A percentile compares a stretch with the other conserved stretches of the same genome.
Conservation (phyloP, 2,329 filamentous ascomycete genomes). For the Colletotrichum plurivorum region DNA sequence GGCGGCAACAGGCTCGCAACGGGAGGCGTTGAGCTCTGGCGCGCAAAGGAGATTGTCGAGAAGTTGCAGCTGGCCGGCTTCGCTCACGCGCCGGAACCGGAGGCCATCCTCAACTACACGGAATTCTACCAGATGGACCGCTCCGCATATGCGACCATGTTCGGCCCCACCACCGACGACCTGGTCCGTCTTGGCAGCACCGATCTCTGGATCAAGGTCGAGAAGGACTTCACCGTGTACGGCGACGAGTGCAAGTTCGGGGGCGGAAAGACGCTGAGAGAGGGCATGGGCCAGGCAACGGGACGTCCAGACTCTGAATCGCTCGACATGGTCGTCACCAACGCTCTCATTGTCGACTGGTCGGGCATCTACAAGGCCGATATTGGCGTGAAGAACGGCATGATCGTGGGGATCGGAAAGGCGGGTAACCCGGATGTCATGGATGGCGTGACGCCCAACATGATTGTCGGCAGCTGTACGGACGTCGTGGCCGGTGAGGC, state of each 20-base stretch:
- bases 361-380: conserved; percentile 96
- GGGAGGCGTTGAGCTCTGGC: conserved; percentile 76
- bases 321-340: conserved; percentile 89
- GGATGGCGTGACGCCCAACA: conserved; percentile 83
- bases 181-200: conserved; percentile 85
- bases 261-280: conserved; percentile 91
- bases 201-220: conserved; percentile 91
- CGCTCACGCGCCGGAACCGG: conserved; percentile 79
- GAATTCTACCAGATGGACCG: conserved; percentile 80
- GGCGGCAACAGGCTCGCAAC: conserved; percentile 87
- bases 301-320: conserved; percentile 80
- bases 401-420: conserved; percentile 92
- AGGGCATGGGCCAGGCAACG: conserved; percentile 95
- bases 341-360: conserved; percentile 92
- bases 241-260: conserved; percentile 97
- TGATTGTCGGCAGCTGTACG: conserved; percentile 90
- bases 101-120: conserved; percentile 65
- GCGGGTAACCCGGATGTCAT: conserved; percentile 98
- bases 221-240: conserved; percentile 86
- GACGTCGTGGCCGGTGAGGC: conserved; percentile 93
- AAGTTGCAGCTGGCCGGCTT: conserved; percentile 82
- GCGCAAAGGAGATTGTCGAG: conserved; percentile 75
- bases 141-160: conserved; percentile 87
- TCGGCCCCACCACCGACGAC: conserved; percentile 92
- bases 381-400: conserved; percentile 90